Percentiles rank a stretch among this genome's conserved stretches.
These are phyloP conservation scores for Rhododendron henanense DNA, from an alignment of 148 eudicot species.

Conservation along the genomic window DNA sequence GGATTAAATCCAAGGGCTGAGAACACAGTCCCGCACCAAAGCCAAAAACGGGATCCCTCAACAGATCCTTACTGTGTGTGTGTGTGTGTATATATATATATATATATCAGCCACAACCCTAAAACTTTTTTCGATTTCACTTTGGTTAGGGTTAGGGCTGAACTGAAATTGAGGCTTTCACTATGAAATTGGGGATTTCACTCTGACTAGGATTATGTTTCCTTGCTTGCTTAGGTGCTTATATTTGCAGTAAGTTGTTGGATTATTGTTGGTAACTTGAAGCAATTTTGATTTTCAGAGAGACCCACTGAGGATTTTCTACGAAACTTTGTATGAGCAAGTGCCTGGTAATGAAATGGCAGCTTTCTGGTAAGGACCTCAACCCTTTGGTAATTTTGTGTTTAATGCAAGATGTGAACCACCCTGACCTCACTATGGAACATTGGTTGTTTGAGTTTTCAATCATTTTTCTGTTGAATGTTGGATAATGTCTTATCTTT, in stretches of 20 bases:
- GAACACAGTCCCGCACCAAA: no score
- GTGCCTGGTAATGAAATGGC: slow-evolving; percentile 73
- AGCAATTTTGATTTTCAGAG: slow-evolving; percentile 45
- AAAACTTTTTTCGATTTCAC: no score
- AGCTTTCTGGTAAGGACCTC: slow-evolving; percentile 58
- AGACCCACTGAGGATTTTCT: slow-evolving; percentile 90
- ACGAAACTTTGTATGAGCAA: slow-evolving; percentile 63
- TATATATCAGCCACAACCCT: no score
- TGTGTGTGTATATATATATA: no score
- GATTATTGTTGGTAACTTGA: not conserved
- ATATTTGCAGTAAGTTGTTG: not conserved
- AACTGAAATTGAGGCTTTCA: no score
- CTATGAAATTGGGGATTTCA: no score
- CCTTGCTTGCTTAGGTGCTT: not conserved
- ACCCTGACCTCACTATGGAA: not conserved
- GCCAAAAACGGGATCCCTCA: no score
- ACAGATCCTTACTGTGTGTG: no score
- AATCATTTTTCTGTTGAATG: not conserved
- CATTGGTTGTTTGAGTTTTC: not conserved
- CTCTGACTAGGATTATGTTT: no score
- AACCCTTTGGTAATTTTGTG: not conserved
- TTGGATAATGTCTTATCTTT: not conserved
- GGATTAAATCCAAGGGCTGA: no score
- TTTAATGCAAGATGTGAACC: not conserved
- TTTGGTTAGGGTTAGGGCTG: no score